A percentile compares a stretch with the other conserved stretches of the same genome.
phyloP scores from a whole-genome alignment of 768 basidiomycete species.

The Russula sp. region DNA sequence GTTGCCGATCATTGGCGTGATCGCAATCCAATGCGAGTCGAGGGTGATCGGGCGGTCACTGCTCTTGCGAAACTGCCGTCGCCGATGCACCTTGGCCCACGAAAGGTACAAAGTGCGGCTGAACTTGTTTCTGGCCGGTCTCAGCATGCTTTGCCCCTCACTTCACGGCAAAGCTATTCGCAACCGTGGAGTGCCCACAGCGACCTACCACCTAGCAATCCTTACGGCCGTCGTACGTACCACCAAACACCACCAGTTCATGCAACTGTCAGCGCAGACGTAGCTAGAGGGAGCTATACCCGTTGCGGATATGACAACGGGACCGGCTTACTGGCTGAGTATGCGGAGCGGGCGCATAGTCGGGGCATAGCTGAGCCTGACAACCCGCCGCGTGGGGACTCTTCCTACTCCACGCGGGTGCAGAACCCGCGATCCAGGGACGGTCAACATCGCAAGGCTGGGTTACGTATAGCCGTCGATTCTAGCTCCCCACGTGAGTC shows the following conservation, averaged over 20 bases:
- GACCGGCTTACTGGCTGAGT: neutral
- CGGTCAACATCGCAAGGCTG: neutral
- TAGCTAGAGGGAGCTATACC: neutral
- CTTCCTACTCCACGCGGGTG: neutral
- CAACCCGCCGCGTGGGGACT: neutral
- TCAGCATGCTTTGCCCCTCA: neutral
- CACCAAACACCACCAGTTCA: neutral
- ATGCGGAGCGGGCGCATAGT: neutral
- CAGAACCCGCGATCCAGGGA: neutral
- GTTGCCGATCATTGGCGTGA: neutral
- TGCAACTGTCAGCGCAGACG: neutral
- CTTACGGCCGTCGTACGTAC: neutral
- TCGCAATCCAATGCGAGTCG: neutral
- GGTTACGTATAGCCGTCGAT: neutral
- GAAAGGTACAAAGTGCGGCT: slow-evolving; percentile 11
- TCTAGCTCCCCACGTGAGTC: neutral
- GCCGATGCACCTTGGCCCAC: neutral
- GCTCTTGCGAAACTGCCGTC: neutral
- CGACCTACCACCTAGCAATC: neutral
- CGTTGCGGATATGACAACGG: neutral
- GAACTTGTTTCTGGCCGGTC: slow-evolving; percentile 3
- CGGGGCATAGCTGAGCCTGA: neutral
- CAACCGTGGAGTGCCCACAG: neutral
- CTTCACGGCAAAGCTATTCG: neutral
- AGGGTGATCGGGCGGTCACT: neutral